Conservation (phyloP, 257 asterid genomes). For the Cordia subcordata region DNA sequence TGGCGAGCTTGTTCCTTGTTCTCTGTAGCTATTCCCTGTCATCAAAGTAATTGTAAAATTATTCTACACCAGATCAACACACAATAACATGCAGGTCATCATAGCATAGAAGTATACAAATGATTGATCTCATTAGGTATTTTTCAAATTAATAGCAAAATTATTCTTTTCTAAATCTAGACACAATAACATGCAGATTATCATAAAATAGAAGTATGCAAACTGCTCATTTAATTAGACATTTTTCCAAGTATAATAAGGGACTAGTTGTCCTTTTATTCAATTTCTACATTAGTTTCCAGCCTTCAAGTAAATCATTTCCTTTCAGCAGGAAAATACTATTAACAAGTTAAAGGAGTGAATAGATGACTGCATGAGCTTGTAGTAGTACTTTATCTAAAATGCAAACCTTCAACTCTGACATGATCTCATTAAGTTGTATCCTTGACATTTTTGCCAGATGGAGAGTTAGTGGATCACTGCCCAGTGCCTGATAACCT, state of each 20-base stretch:
- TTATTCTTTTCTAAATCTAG: no score
- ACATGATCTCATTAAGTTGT: constrained; percentile 66
- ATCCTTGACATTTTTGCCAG: constrained; percentile 79
- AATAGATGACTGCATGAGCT: background rate
- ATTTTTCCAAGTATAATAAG: no score
- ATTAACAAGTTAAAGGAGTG: background rate
- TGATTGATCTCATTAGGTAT: background rate
- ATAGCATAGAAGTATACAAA: background rate
- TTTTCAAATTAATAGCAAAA: background rate
- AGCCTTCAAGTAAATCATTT: no score
- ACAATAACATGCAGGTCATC: background rate
- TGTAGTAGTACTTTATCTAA: no score
- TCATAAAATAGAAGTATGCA: no score
- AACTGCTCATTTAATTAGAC: no score
- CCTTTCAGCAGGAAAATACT: no score
- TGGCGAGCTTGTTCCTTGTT: constrained; percentile 78
- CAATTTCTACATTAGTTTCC: no score
- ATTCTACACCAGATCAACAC: constrained; percentile 8
- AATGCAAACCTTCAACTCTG: constrained; percentile 67
- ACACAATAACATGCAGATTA: no score
- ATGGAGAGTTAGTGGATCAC: constrained; percentile 75
- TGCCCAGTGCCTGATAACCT: constrained; percentile 40
- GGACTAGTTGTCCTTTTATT: no score
- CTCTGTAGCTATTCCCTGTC: constrained; percentile 77
- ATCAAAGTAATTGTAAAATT: constrained; percentile 11